Percentiles rank a stretch among this genome's conserved stretches.
Evolutionary conservation across 441 rosid genomes (phyloP).

Genomic region (Corymbia calophylla): DNA sequence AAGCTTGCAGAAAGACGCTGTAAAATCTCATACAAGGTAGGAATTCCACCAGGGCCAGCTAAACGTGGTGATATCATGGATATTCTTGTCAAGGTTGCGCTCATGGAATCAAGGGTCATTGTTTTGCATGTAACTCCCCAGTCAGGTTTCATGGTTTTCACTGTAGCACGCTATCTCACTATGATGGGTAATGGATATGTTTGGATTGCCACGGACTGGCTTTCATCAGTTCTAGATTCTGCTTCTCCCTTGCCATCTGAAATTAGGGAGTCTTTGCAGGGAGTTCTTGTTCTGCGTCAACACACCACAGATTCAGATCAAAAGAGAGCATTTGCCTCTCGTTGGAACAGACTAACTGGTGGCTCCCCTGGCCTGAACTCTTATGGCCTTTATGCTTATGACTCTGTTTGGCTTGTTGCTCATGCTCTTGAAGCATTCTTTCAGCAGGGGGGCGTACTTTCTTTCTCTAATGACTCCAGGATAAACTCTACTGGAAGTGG

Average conservation of each 20-base stretch:
- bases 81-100: slow-evolving; percentile 60
- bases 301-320: slow-evolving; percentile 59
- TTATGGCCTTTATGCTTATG: slow-evolving; percentile 81
- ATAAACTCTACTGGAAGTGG: slow-evolving; percentile 27
- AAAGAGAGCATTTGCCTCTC: slow-evolving; percentile 43
- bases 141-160: slow-evolving; percentile 46
- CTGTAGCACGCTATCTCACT: slow-evolving; percentile 58
- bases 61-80: slow-evolving; percentile 45
- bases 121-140: slow-evolving; percentile 52
- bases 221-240: slow-evolving; percentile 57
- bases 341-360: slow-evolving; percentile 48
- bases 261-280: slow-evolving; percentile 63
- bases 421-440: slow-evolving; percentile 68
- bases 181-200: slow-evolving; percentile 92
- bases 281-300: slow-evolving; percentile 68
- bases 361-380: slow-evolving; percentile 59
- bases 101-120: slow-evolving; percentile 72
- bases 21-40: slow-evolving; percentile 61
- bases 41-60: slow-evolving; percentile 39
- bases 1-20: slow-evolving; percentile 60
- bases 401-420: slow-evolving; percentile 81
- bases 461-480: slow-evolving; percentile 70
- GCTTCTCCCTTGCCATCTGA: slow-evolving; percentile 47
- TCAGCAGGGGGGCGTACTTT: slow-evolving; percentile 55
- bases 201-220: slow-evolving; percentile 95